Evolutionary conservation across 345 rosid species (phyloP), one percentile per base, ranked within the genome.

Genomic region (Eucalyptus melliodora): DNA sequence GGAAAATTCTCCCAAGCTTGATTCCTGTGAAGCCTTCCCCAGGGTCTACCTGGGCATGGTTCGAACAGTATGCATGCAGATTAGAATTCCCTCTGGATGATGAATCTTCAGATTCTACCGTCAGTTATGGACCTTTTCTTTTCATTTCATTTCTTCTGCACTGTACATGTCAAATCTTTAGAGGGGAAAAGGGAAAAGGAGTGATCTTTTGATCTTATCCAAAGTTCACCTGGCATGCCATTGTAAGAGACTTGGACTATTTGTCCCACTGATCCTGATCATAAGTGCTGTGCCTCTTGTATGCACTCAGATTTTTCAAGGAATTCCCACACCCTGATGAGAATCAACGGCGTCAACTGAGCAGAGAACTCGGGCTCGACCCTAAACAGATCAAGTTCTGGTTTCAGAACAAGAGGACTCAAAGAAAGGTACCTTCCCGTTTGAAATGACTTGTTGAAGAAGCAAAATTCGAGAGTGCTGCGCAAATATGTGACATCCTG

Each of bases 371-470:
- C 50, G 91, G 94, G 11, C 93, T 97, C 1, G 95, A 91, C 23
- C 86, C 89, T 9, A 92, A 90, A 86, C 98, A 96, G 89, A 88
- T 97, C 91, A 97, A 95, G 55, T 96, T 96, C 87, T 97, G 99
- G 99, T 97, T 97, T 89, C 98, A 96, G 42, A 96, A 96, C 93
- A 97, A 95, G 89, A 92, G 98, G 87, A 95, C 97, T 53, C 98
- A 96, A 69, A 86, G 86, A 44, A 97, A 94, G 96, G 99, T 95
- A 81, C 16, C 45, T 37, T 77, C 83, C 83, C 83, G 30, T 87
- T 50, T 87, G 17, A 7, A 87, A 87, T 34, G 42, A 50, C 69
- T 47, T 53, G 88, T 30, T n/a, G 42, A 49, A 50, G 45, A 21
- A 53, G 45, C 34, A 53, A 87, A 87, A 53, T 34, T 40, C 30